Conservation (phyloP, 192 early-diverging fungal species). For the Backusella sp. region DNA sequence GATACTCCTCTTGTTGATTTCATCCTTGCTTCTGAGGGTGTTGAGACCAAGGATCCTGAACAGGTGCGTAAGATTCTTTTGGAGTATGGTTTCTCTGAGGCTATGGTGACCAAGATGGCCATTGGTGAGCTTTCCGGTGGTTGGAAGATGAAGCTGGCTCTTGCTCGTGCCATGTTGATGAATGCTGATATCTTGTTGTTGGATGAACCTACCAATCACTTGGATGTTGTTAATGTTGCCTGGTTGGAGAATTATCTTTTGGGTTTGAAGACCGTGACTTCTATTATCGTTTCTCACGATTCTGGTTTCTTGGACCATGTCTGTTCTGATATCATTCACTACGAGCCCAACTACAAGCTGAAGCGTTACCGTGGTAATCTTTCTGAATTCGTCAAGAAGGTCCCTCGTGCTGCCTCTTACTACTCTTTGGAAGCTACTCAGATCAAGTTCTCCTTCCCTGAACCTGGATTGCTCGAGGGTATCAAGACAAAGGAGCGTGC, state of each 20-base stretch:
- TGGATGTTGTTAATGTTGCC: slow-evolving; percentile 66
- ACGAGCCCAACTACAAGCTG: slow-evolving; percentile 70
- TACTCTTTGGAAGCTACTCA: slow-evolving; percentile 68
- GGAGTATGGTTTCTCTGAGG: slow-evolving; percentile 69
- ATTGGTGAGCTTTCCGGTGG: slow-evolving; percentile 80
- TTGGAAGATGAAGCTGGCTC: slow-evolving; percentile 90
- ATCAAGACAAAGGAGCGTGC: slow-evolving; percentile 76
- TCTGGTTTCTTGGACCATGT: slow-evolving; percentile 79
- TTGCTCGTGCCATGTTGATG: slow-evolving; percentile 83
- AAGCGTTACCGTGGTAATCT: slow-evolving; percentile 79
- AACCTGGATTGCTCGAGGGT: slow-evolving; percentile 73
- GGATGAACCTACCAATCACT: slow-evolving; percentile 87
- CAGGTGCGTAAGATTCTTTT: slow-evolving; percentile 50
- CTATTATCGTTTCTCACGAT: slow-evolving; percentile 87
- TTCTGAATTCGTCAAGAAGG: slow-evolving; percentile 74
- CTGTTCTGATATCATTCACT: slow-evolving; percentile 85
- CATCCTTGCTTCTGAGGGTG: slow-evolving; percentile 54
- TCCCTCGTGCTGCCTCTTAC: slow-evolving; percentile 75
- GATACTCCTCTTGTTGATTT: slow-evolving; percentile 71
- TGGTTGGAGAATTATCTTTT: slow-evolving; percentile 72
- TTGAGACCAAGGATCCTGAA: slow-evolving; percentile 55
- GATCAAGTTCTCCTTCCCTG: slow-evolving; percentile 71
- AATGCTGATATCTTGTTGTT: slow-evolving; percentile 83
- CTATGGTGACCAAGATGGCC: slow-evolving; percentile 56
- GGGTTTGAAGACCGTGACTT: slow-evolving; percentile 70